Evolutionary conservation across 2,329 filamentous ascomycete species (phyloP).

Genomic region (Stagonosporopsis tanaceti): DNA sequence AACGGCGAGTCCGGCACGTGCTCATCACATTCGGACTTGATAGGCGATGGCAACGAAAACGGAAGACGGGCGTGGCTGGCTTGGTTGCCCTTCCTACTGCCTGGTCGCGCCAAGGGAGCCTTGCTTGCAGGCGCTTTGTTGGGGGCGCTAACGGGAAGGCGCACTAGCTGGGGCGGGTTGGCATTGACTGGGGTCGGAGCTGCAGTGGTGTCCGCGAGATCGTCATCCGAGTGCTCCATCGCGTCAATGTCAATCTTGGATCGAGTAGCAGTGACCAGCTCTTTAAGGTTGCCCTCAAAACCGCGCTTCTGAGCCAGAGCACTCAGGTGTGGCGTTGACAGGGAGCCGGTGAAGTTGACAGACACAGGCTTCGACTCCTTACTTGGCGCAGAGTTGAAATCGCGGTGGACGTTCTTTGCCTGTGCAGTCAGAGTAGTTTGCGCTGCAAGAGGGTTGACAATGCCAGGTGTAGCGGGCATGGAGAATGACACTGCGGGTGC

Average conservation of each 20-base stretch:
- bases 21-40: slow-evolving; percentile 36
- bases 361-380: slow-evolving; percentile 24
- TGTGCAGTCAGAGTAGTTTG: slow-evolving; percentile 35
- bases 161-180: slow-evolving; percentile 42
- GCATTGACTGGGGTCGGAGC: slow-evolving; percentile 39
- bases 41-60: slow-evolving; percentile 40
- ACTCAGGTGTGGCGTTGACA: slow-evolving; percentile 53
- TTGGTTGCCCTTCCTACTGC: slow-evolving; percentile 44
- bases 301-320: slow-evolving; percentile 51
- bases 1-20: slow-evolving; percentile 47
- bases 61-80: slow-evolving; percentile 41
- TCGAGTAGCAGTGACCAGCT: slow-evolving; percentile 47
- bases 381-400: slow-evolving; percentile 32
- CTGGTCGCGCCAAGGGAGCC: slow-evolving; percentile 39
- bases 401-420: slow-evolving; percentile 45
- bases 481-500: slow-evolving; percentile 43
- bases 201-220: slow-evolving; percentile 39
- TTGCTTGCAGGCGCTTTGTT: slow-evolving; percentile 39
- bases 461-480: slow-evolving; percentile 38
- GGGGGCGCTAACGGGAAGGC: slow-evolving; percentile 40
- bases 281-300: slow-evolving; percentile 51
- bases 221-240: slow-evolving; percentile 49
- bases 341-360: slow-evolving; percentile 47
- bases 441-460: slow-evolving; percentile 47
- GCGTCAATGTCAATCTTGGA: slow-evolving; percentile 48